A percentile compares a stretch with the other conserved stretches of the same genome.
phyloP scores from a whole-genome alignment of 2,329 filamentous ascomycete species.

The Ceratocystis cubensis region DNA sequence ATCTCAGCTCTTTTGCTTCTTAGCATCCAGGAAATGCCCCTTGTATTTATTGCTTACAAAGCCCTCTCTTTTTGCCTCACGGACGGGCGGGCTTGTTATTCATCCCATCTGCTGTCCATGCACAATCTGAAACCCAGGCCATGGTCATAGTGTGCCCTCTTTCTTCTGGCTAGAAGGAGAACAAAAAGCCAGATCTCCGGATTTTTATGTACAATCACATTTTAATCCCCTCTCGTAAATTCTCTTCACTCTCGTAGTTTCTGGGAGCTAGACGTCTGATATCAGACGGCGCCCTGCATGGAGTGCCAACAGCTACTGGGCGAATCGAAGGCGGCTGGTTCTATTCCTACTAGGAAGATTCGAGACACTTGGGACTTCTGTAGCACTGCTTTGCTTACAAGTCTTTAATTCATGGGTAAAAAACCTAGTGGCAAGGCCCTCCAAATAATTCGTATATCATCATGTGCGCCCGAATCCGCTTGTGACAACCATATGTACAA shows the following conservation, averaged over 20 bases:
- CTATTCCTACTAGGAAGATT: background rate
- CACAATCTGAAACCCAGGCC: conserved; percentile 1
- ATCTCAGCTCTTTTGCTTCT: background rate
- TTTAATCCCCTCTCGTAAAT: background rate
- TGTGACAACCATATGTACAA: background rate
- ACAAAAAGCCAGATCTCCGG: background rate
- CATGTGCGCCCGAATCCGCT: background rate
- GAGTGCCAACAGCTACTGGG: background rate
- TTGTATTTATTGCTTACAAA: too few relatives aligned
- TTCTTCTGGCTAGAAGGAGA: background rate
- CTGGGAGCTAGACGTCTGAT: too few relatives aligned
- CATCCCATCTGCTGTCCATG: conserved; percentile 5
- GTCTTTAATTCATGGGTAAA: conserved; percentile 3
- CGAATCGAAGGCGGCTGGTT: too few relatives aligned
- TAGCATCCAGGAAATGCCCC: too few relatives aligned
- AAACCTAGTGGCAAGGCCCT: background rate
- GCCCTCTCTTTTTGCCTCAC: background rate
- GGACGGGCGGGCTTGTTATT: background rate
- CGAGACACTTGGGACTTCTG: background rate
- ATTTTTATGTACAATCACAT: background rate
- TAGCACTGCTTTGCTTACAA: background rate
- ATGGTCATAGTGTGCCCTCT: background rate
- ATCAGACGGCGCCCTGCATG: background rate
- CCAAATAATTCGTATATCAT: conserved; percentile 7
- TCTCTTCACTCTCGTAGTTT: background rate